Evolutionary conservation across 371 early-diverging fungal genomes (phyloP).

Genomic region (Syncephalastrum contaminatum): DNA sequence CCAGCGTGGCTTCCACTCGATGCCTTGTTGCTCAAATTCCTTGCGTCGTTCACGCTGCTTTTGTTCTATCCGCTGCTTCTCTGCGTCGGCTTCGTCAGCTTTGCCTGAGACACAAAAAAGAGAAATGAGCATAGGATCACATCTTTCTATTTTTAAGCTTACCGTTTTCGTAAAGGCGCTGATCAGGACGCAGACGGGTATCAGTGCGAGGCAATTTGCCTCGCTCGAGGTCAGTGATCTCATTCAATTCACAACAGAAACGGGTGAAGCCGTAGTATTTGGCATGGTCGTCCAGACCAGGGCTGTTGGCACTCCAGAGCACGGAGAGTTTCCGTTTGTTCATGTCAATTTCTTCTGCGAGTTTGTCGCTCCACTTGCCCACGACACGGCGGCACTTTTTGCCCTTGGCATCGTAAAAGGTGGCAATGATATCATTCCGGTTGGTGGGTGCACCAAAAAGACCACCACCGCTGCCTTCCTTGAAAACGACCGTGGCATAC

Average conservation of each 20-base stretch:
- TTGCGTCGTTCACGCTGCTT: conserved; percentile 79
- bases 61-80: conserved; percentile 86
- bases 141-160: not conserved
- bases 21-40: conserved; percentile 60
- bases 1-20: conserved; percentile 71
- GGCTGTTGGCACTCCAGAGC: conserved; percentile 78
- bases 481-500: conserved; percentile 58
- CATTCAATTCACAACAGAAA: conserved; percentile 85
- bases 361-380: conserved; percentile 64
- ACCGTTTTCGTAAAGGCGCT: conserved; percentile 79
- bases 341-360: conserved; percentile 50
- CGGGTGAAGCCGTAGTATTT: conserved; percentile 88
- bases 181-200: conserved; percentile 88
- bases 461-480: conserved; percentile 59
- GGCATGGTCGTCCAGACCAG: conserved; percentile 61
- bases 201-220: conserved; percentile 80
- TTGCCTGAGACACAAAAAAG: conserved; percentile 16
- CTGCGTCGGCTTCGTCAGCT: conserved; percentile 77
- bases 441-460: conserved; percentile 57
- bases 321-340: conserved; percentile 59
- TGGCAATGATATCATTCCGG: conserved; percentile 68
- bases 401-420: conserved; percentile 50
- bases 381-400: conserved; percentile 46
- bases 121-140: not conserved
- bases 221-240: conserved; percentile 59